Evolutionary conservation across 352 stramenopile species (phyloP).

Genomic region (Globisporangium polare): DNA sequence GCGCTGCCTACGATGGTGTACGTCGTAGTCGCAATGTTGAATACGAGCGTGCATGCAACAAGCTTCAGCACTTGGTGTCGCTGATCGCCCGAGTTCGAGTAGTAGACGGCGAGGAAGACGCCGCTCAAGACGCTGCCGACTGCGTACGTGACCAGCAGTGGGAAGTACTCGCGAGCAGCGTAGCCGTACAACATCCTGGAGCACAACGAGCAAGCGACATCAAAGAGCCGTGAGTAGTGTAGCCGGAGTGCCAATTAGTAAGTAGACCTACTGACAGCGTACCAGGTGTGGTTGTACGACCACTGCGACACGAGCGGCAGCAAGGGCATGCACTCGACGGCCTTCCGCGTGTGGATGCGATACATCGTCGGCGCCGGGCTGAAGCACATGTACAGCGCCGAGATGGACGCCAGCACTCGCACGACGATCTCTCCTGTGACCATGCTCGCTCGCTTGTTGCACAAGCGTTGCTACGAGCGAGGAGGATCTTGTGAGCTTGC

Average conservation of each 20-base stretch:
- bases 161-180: constrained; percentile 38
- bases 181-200: constrained; percentile 42
- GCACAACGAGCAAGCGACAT: neutral
- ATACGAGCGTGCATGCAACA: constrained; percentile 8
- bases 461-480: neutral
- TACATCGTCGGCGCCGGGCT: constrained; percentile 29
- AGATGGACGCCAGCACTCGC: constrained; percentile 33
- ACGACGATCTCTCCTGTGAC: constrained; percentile 22
- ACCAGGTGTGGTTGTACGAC: constrained; percentile 49
- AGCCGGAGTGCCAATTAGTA: too few species aligned
- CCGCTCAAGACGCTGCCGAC: constrained; percentile 32
- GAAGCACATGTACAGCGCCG: constrained; percentile 42
- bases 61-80: constrained; percentile 17
- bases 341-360: constrained; percentile 24
- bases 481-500: neutral
- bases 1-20: constrained; percentile 19
- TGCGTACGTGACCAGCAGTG: constrained; percentile 37
- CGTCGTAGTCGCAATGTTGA: constrained; percentile 21
- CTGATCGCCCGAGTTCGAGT: constrained; percentile 24
- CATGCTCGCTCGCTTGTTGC: neutral
- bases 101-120: constrained; percentile 47
- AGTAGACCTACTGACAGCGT: neutral
- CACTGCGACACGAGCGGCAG: constrained; percentile 39
- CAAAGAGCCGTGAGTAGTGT: neutral
- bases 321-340: constrained; percentile 24